Evolutionary conservation across 805 yeast genomes (phyloP), one percentile per base, ranked within the genome.

Genomic region (Starmera amethionina): DNA sequence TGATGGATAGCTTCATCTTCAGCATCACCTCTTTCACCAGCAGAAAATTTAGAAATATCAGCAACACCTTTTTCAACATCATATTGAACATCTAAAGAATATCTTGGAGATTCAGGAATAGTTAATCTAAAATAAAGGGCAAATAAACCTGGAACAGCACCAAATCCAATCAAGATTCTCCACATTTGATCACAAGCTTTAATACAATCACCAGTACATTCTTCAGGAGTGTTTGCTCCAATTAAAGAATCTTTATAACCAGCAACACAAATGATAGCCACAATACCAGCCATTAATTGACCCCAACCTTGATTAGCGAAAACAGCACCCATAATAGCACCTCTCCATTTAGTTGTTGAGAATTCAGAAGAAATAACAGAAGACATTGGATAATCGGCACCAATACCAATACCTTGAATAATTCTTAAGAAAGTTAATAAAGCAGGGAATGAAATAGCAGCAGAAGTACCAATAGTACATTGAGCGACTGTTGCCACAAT

Each of bases 231-330:
- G 49, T 68, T 63, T 34, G 83, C 87, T 41, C 49, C 58, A 40
- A 66, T 65, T 49, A 87, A 67, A 32, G 70, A 70, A 49, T 67
- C 61, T 62, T 82, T 84, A 73, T 82, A 88, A 54, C 78, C 95
- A 42, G 81, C 83, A 50, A 85, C 82, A 57, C 77, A 72, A 43
- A 84, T 58, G 46, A 87, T 65, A 42, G 95, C 85, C 52, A 87
- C 84, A 49, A 87, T 70, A 76, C 90, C 95, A 45, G 87, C 95
- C 15, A 79, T 57, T 45, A 88, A 74, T 70, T 89, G 96, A 63
- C 97, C 97, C 79, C 93, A 77, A 65, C 96, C 97, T 69, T 89
- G 97, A 71, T 88, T 88, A 42, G 96, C 90, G 64, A 89, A 89
- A 42, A 87, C 96, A 27, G 96, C 95, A 58, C 85, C 88, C 95